These are phyloP conservation scores for Obba rivulosa DNA, from an alignment of 768 basidiomycete species.

Conservation along the genomic window DNA sequence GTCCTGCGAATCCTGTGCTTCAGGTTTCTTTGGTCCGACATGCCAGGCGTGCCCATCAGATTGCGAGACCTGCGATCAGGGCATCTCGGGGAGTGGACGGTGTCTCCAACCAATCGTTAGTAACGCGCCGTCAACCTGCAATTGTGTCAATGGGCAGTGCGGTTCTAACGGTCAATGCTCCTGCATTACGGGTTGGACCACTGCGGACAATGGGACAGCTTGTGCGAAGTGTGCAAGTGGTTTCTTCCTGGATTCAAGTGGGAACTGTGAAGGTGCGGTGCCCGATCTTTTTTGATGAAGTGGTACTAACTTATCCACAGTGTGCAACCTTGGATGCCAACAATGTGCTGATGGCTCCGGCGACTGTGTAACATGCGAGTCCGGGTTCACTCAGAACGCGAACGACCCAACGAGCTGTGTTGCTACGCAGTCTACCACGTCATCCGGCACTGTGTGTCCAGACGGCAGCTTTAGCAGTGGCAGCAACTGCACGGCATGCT, in stretches of 20 bases:
- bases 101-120: constrained; percentile 51
- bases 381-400: constrained; percentile 62
- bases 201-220: constrained; percentile 63
- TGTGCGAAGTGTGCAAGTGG: constrained; percentile 73
- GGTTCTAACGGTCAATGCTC: constrained; percentile 61
- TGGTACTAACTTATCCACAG: constrained; percentile 25
- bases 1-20: constrained; percentile 72
- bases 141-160: constrained; percentile 81
- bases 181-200: constrained; percentile 76
- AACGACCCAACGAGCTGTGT: constrained; percentile 67
- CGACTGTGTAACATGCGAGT: constrained; percentile 64
- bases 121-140: constrained; percentile 62
- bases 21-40: constrained; percentile 69
- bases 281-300: not conserved
- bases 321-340: constrained; percentile 70
- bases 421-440: constrained; percentile 42
- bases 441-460: constrained; percentile 54
- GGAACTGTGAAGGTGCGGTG: constrained; percentile 64
- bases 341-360: constrained; percentile 65
- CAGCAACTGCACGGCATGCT: constrained; percentile 51
- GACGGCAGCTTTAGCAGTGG: constrained; percentile 59
- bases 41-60: constrained; percentile 68
- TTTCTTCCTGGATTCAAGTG: constrained; percentile 65
- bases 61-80: constrained; percentile 72
- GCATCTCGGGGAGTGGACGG: constrained; percentile 69